Evolutionary conservation across 73 alveolate genomes (phyloP).

Genomic region (Tetrahymena elliotti): DNA sequence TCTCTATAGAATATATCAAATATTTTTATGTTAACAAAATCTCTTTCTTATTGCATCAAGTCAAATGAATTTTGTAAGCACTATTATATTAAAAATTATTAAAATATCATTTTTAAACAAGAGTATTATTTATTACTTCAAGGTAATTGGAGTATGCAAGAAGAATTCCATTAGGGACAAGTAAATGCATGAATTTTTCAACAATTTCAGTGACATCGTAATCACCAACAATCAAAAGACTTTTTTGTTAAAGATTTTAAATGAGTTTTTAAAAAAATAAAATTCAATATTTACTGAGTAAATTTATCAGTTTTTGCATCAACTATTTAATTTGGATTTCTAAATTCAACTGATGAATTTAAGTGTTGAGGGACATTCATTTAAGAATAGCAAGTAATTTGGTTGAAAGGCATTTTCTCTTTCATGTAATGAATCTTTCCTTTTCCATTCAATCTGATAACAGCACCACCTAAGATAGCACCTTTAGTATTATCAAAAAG

Average conservation of each 20-base stretch:
- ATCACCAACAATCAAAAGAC: background rate
- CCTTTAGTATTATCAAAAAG: background rate
- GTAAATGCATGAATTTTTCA: background rate
- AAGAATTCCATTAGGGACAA: background rate
- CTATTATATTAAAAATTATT: background rate
- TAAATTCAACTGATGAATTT: background rate
- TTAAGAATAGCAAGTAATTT: background rate
- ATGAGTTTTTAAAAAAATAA: background rate
- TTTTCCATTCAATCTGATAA: background rate
- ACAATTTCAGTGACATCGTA: background rate
- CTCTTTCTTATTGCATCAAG: background rate
- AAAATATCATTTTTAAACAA: background rate
- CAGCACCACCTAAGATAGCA: background rate
- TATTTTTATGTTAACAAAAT: background rate
- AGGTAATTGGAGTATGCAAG: background rate
- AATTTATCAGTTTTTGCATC: background rate
- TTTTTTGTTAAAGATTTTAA: background rate
- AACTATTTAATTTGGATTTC: background rate
- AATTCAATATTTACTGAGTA: background rate
- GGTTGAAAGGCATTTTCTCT: background rate
- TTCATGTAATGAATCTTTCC: background rate
- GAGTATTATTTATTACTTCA: background rate
- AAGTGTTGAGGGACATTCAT: background rate
- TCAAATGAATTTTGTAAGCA: background rate
- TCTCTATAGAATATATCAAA: background rate